Percentiles rank a stretch among this genome's conserved stretches.
phyloP scores from a whole-genome alignment of 148 eudicot species.

The Chenopodium formosanum region DNA sequence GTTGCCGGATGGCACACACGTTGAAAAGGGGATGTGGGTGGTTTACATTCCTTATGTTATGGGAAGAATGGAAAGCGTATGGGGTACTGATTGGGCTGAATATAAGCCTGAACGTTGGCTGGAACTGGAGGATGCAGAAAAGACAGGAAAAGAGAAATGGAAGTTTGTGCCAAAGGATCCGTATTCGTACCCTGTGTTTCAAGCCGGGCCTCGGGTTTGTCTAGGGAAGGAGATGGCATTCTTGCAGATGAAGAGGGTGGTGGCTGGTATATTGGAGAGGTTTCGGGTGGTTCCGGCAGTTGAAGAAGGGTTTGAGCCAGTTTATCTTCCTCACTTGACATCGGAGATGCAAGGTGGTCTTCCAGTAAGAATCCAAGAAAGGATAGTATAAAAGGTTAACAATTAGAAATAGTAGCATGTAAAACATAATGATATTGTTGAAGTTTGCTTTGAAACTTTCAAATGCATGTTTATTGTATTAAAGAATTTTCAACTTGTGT shows the following conservation, averaged over 20 bases:
- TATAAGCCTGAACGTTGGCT: slow-evolving; percentile 40
- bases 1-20: slow-evolving; percentile 42
- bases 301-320: slow-evolving; percentile 40
- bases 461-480: too few species aligned
- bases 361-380: slow-evolving; percentile 32
- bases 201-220: slow-evolving; percentile 53
- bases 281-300: slow-evolving; percentile 41
- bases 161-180: slow-evolving; percentile 32
- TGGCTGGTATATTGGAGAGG: slow-evolving; percentile 34
- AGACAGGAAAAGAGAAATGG: slow-evolving; percentile 13
- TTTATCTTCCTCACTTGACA: slow-evolving; percentile 28
- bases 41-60: slow-evolving; percentile 43
- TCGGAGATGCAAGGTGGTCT: slow-evolving; percentile 48
- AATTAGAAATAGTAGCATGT: too few species aligned
- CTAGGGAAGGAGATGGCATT: slow-evolving; percentile 53
- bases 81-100: slow-evolving; percentile 42
- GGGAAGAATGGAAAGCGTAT: slow-evolving; percentile 44
- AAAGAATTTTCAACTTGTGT: too few species aligned
- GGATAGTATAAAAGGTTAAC: not conserved
- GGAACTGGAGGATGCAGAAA: slow-evolving; percentile 16
- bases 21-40: slow-evolving; percentile 38
- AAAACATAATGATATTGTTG: too few species aligned
- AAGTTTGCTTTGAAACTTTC: too few species aligned
- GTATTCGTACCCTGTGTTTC: slow-evolving; percentile 44
- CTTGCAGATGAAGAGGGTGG: slow-evolving; percentile 52